phyloP scores from a whole-genome alignment of 495 filamentous ascomycete species.

The Aspergillus leporis region DNA sequence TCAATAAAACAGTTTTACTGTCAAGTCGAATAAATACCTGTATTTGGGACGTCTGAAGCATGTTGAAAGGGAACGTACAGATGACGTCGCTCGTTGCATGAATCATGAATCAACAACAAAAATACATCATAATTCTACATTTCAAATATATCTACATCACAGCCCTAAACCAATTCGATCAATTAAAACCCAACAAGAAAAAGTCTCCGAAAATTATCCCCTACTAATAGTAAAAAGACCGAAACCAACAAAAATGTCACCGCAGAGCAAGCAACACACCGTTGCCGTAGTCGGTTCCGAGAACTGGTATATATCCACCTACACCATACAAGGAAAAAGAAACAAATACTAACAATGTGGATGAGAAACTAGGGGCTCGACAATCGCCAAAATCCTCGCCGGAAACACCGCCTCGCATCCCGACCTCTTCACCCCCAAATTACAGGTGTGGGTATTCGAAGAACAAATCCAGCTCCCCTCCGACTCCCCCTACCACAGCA shows the following conservation, averaged over 20 bases:
- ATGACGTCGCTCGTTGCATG: too few relatives aligned
- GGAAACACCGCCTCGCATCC: slow-evolving; percentile 74
- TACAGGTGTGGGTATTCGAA: slow-evolving; percentile 91
- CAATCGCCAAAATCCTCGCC: slow-evolving; percentile 86
- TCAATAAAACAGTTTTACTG: too few relatives aligned
- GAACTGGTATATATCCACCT: slow-evolving; percentile 64
- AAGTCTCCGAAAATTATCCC: too few relatives aligned
- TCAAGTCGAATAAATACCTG: too few relatives aligned
- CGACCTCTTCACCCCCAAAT: slow-evolving; percentile 72
- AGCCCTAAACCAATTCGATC: neutral
- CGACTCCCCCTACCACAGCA: slow-evolving; percentile 51
- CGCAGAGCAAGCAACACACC: slow-evolving; percentile 57
- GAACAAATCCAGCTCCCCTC: slow-evolving; percentile 68
- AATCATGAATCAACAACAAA: too few relatives aligned
- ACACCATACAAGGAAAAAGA: neutral
- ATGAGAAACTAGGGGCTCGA: slow-evolving; percentile 67
- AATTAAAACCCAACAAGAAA: neutral
- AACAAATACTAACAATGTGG: slow-evolving; percentile 3
- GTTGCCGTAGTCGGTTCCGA: slow-evolving; percentile 85
- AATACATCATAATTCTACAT: neutral
- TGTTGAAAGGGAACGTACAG: too few relatives aligned
- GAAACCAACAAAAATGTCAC: neutral
- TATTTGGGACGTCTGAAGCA: too few relatives aligned
- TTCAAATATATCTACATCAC: neutral
- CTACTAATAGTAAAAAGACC: neutral